Conservation (phyloP, 2,329 filamentous ascomycete genomes). For the Alternaria gaisen region DNA sequence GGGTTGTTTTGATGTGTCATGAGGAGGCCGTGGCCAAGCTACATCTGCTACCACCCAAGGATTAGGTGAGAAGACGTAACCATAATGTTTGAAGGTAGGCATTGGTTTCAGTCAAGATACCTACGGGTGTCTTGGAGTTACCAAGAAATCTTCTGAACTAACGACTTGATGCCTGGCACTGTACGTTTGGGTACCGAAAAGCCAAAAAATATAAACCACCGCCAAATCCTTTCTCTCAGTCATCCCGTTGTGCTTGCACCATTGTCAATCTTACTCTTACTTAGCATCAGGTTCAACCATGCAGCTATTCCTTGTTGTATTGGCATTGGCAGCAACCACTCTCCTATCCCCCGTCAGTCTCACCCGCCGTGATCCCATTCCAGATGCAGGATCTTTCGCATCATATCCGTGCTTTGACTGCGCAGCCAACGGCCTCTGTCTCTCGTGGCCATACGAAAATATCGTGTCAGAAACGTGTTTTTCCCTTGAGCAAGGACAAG, state of each 20-base stretch:
- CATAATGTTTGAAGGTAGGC: neutral
- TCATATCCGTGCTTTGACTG: too few species aligned
- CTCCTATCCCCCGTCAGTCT: too few species aligned
- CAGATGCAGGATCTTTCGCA: too few species aligned
- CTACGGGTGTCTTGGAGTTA: neutral
- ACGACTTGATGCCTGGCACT: neutral
- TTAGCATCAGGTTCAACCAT: neutral
- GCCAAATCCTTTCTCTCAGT: neutral
- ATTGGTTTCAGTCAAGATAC: neutral
- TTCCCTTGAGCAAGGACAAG: too few species aligned
- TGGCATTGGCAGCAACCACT: too few species aligned
- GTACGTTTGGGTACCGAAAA: neutral
- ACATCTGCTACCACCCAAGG: neutral
- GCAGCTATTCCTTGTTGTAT: too few species aligned
- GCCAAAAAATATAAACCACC: neutral
- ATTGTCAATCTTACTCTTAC: neutral
- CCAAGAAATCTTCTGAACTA: neutral
- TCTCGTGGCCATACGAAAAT: too few species aligned
- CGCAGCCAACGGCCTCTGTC: too few species aligned
- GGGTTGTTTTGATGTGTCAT: neutral
- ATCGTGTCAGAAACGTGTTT: too few species aligned
- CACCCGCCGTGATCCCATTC: too few species aligned
- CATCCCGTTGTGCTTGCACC: neutral
- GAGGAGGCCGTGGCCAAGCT: neutral
- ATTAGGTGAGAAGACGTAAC: neutral